These are phyloP conservation scores for Scutellaria galericulata DNA, from an alignment of 257 asterid genomes.

Conservation along the genomic window DNA sequence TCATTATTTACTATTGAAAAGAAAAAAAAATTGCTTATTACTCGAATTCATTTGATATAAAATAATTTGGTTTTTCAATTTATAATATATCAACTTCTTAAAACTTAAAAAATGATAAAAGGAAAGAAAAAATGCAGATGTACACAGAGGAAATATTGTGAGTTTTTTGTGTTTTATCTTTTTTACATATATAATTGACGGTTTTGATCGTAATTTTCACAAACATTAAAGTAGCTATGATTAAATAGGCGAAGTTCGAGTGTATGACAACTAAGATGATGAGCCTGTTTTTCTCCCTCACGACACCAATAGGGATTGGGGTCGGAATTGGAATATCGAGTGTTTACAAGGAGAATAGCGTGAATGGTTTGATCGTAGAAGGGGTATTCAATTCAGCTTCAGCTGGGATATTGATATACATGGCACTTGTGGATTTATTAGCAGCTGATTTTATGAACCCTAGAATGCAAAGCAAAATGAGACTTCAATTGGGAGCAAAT, in stretches of 20 bases:
- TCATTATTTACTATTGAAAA: too few relatives aligned
- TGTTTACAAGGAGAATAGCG: slow-evolving; percentile 42
- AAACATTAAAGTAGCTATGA: too few relatives aligned
- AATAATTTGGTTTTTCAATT: too few relatives aligned
- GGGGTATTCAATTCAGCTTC: slow-evolving; percentile 58
- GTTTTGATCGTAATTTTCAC: too few relatives aligned
- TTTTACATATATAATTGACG: too few relatives aligned
- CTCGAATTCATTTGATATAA: too few relatives aligned
- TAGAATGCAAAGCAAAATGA: slow-evolving; percentile 47
- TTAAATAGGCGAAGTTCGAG: slow-evolving; percentile 52
- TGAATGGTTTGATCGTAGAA: slow-evolving; percentile 40
- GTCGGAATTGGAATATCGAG: slow-evolving; percentile 53
- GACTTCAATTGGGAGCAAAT: slow-evolving; percentile 52
- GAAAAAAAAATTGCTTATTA: too few relatives aligned
- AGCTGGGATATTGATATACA: slow-evolving; percentile 60
- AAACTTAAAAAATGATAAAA: too few relatives aligned
- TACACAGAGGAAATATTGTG: too few relatives aligned
- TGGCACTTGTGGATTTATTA: slow-evolving; percentile 63
- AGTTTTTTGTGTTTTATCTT: too few relatives aligned
- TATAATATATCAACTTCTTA: too few relatives aligned
- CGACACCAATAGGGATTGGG: slow-evolving; percentile 59
- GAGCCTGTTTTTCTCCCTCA: slow-evolving; percentile 53
- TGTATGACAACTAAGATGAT: slow-evolving; percentile 41
- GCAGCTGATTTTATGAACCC: slow-evolving; percentile 65
- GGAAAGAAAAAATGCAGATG: too few relatives aligned